These are phyloP conservation scores for Artemisia argyi DNA, from an alignment of 129 eudicot species.

Conservation along the genomic window DNA sequence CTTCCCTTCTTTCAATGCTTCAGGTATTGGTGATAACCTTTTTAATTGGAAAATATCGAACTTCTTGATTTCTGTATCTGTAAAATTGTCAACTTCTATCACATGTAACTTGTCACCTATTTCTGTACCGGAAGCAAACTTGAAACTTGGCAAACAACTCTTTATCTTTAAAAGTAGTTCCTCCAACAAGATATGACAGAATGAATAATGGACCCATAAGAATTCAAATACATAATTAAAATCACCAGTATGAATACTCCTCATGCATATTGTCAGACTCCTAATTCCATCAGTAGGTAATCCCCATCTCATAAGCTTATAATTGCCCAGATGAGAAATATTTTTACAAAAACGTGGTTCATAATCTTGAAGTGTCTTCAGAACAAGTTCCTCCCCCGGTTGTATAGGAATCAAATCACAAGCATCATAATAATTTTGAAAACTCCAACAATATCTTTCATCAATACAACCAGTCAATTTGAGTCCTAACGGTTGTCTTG, in stretches of 20 bases:
- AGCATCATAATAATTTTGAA: too few species aligned
- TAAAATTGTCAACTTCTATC: neutral
- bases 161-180: neutral
- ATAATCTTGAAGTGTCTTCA: constrained; percentile 1
- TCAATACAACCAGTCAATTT: neutral
- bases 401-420: neutral
- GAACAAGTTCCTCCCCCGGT: neutral
- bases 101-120: neutral
- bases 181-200: neutral
- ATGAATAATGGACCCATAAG: neutral
- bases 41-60: too few species aligned
- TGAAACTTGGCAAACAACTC: constrained; percentile 17
- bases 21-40: too few species aligned
- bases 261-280: neutral
- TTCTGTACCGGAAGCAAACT: neutral
- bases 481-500: neutral
- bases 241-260: constrained; percentile 12
- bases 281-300: too few species aligned
- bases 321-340: too few species aligned
- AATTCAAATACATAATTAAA: neutral
- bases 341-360: neutral
- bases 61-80: neutral
- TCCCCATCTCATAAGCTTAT: too few species aligned
- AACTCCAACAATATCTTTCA: too few species aligned
- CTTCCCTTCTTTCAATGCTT: too few species aligned